These are phyloP conservation scores for Nitzschia sp. DNA, from an alignment of 108 stramenopile species.

Conservation along the genomic window DNA sequence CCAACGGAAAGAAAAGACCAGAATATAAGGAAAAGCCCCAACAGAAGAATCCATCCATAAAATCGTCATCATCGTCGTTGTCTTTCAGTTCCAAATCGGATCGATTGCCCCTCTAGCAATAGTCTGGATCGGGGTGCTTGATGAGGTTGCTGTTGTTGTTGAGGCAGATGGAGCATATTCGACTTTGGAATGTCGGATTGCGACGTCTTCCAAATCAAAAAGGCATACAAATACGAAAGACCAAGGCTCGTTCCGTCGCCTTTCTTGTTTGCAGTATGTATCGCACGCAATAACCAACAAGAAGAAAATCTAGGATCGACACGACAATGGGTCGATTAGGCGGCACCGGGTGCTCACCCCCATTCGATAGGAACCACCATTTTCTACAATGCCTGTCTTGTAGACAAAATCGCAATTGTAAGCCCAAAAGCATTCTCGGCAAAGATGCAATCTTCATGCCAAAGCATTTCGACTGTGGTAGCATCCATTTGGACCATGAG, in stretches of 20 bases:
- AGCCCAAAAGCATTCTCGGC: constrained; percentile 11
- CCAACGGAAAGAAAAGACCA: not conserved
- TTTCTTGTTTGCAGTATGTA: constrained; percentile 12
- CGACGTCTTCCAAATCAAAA: constrained; percentile 61
- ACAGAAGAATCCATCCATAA: not conserved
- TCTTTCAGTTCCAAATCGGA: not conserved
- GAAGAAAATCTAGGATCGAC: not conserved
- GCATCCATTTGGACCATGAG: constrained; percentile 24
- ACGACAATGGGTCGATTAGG: not conserved
- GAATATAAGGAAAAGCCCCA: not conserved
- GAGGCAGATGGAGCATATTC: too few species aligned
- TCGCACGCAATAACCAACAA: not conserved
- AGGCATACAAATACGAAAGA: constrained; percentile 46
- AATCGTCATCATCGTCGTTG: constrained; percentile 12
- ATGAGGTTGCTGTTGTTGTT: too few species aligned
- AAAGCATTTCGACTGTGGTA: constrained; percentile 22
- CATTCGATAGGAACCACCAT: constrained; percentile 17
- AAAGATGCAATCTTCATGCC: constrained; percentile 17
- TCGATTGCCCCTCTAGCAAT: constrained; percentile 49
- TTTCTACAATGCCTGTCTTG: constrained; percentile 32
- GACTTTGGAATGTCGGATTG: constrained; percentile 52
- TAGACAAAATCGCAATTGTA: constrained; percentile 10
- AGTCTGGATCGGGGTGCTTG: too few species aligned
- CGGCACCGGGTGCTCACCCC: not conserved
- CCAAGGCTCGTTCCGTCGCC: constrained; percentile 34